Percentiles rank a stretch among this genome's conserved stretches.
Evolutionary conservation across 495 filamentous ascomycete genomes (phyloP).

Genomic region (Podospora pseudopauciseta): DNA sequence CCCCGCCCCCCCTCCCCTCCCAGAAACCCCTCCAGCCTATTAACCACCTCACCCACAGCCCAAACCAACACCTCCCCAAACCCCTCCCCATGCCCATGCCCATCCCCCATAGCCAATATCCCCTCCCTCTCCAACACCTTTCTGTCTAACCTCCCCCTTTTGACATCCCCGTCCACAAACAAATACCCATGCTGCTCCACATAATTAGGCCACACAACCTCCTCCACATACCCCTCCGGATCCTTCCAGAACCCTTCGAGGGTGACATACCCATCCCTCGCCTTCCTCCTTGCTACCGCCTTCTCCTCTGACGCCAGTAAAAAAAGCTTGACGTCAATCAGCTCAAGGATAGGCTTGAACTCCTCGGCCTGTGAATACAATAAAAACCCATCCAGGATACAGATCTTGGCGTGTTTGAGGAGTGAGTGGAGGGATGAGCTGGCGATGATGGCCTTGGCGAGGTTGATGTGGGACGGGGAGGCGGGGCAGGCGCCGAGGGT

Average conservation of each 20-base stretch:
- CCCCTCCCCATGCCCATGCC: conserved; percentile 33
- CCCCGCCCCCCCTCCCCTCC: too few relatives aligned
- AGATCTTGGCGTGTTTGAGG: conserved; percentile 35
- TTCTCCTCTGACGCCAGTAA: conserved; percentile 57
- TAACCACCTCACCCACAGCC: conserved; percentile 52
- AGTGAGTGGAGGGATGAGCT: conserved; percentile 32
- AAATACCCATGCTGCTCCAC: conserved; percentile 72
- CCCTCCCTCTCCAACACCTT: conserved; percentile 41
- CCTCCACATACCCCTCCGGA: conserved; percentile 89
- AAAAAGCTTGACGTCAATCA: conserved; percentile 73
- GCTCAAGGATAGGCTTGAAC: conserved; percentile 43
- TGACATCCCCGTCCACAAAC: conserved; percentile 62
- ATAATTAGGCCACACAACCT: conserved; percentile 94
- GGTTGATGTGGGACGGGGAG: conserved; percentile 40
- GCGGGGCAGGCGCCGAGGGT: conserved; percentile 50
- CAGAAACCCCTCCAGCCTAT: conserved; percentile 28
- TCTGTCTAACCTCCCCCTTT: conserved; percentile 47
- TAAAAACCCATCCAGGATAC: conserved; percentile 78
- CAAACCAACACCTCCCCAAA: conserved; percentile 51
- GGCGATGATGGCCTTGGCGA: conserved; percentile 74
- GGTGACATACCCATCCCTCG: conserved; percentile 80
- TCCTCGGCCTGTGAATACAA: conserved; percentile 53
- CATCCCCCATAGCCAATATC: conserved; percentile 40
- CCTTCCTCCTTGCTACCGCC: conserved; percentile 65
- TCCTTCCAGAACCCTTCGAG: conserved; percentile 90